phyloP scores from a whole-genome alignment of 495 filamentous ascomycete species.

The Talaromyces nanjingensis region DNA sequence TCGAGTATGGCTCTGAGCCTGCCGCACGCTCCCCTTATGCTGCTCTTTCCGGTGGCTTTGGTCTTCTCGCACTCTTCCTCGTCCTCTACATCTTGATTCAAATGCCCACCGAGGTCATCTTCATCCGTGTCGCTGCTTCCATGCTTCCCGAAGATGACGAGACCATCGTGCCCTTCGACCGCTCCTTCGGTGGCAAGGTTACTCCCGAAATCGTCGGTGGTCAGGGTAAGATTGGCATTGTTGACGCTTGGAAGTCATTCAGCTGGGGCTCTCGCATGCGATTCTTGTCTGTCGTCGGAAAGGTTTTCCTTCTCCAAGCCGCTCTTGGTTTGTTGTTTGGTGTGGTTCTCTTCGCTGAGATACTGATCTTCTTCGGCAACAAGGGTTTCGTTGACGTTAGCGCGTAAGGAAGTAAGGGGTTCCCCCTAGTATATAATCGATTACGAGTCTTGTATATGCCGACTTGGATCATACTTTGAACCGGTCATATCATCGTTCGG shows the following conservation, averaged over 20 bases:
- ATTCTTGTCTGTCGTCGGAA: slow-evolving; percentile 60
- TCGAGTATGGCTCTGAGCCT: slow-evolving; percentile 13
- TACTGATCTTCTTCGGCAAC: slow-evolving; percentile 21
- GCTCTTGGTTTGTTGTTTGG: slow-evolving; percentile 36
- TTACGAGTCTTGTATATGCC: background rate
- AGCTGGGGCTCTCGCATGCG: slow-evolving; percentile 56
- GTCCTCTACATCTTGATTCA: slow-evolving; percentile 41
- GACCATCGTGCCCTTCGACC: slow-evolving; percentile 71
- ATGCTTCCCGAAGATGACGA: slow-evolving; percentile 63
- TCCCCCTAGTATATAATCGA: background rate
- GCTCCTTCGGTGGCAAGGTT: slow-evolving; percentile 56
- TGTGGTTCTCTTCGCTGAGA: slow-evolving; percentile 26
- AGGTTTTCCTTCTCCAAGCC: slow-evolving; percentile 50
- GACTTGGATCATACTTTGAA: background rate
- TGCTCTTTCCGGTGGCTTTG: slow-evolving; percentile 23
- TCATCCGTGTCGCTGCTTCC: slow-evolving; percentile 64
- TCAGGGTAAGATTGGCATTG: slow-evolving; percentile 57
- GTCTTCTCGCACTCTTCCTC: slow-evolving; percentile 26
- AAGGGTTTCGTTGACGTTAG: background rate
- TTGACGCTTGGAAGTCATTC: slow-evolving; percentile 68
- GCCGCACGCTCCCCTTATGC: slow-evolving; percentile 13
- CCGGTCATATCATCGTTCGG: background rate
- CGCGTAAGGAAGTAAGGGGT: background rate
- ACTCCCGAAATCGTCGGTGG: slow-evolving; percentile 58
- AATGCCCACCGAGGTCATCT: slow-evolving; percentile 55